Conservation (phyloP, 2,329 filamentous ascomycete genomes). For the Zymoseptoria tritici region DNA sequence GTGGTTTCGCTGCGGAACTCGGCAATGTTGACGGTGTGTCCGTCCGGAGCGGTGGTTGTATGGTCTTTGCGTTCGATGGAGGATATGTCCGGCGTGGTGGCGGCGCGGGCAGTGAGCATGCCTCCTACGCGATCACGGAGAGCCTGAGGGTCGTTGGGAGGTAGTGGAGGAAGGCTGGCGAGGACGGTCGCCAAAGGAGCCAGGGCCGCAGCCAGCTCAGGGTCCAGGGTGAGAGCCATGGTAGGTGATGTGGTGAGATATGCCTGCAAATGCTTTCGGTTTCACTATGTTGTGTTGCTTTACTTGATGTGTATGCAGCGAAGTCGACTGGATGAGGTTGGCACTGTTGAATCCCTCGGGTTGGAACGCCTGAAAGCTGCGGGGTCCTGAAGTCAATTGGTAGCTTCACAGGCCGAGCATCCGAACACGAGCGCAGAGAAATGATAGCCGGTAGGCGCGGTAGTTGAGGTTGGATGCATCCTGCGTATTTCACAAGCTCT, state of each 20-base stretch:
- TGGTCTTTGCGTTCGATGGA: constrained; percentile 8
- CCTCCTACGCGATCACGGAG: constrained; percentile 5
- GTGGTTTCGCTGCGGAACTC: constrained; percentile 9
- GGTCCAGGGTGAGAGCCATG: constrained; percentile 10
- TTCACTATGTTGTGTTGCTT: neutral
- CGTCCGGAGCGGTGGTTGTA: constrained; percentile 5
- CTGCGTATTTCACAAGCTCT: no score
- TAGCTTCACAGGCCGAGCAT: no score
- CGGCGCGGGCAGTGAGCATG: constrained; percentile 1
- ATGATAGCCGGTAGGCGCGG: no score
- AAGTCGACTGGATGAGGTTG: no score
- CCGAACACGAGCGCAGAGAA: no score
- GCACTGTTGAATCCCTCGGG: no score
- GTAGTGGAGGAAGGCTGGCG: constrained; percentile 6
- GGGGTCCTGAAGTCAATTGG: neutral
- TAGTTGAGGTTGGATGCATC: no score
- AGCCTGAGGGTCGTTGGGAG: constrained; percentile 11
- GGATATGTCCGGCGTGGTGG: constrained; percentile 3
- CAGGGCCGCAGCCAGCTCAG: constrained; percentile 10
- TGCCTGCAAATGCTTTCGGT: neutral
- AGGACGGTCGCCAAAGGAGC: constrained; percentile 9
- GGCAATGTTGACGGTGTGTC: constrained; percentile 6
- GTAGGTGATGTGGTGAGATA: neutral
- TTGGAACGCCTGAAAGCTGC: neutral
- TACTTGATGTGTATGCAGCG: neutral